Percentiles rank a stretch among this genome's conserved stretches.
phyloP scores from a whole-genome alignment of 2,329 filamentous ascomycete genomes.

The Dactylonectria estremocensis region DNA sequence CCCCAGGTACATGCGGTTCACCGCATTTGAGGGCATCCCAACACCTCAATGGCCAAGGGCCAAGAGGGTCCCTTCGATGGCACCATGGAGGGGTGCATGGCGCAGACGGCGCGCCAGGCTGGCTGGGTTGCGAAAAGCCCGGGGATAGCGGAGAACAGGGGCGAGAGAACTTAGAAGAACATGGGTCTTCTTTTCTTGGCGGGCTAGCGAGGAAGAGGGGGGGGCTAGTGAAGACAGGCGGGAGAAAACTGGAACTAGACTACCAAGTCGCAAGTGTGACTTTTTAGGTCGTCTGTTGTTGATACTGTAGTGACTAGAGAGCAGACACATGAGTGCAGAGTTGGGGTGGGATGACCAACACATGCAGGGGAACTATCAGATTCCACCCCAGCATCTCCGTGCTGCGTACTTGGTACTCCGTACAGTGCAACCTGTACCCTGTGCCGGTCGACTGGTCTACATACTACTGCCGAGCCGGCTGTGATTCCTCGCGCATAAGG shows the following conservation, averaged over 20 bases:
- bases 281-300: no score
- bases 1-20: background rate
- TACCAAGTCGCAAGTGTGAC: background rate
- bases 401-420: background rate
- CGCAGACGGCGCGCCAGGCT: slow-evolving; percentile 13
- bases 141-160: slow-evolving; percentile 3
- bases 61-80: background rate
- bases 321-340: no score
- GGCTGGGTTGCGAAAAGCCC: background rate
- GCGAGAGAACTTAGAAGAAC: background rate
- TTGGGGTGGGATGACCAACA: background rate
- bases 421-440: background rate
- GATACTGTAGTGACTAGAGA: background rate
- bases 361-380: background rate
- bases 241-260: background rate
- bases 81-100: slow-evolving; percentile 1
- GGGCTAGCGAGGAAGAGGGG: background rate
- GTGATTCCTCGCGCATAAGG: no score
- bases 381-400: background rate
- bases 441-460: no score
- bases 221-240: background rate
- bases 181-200: slow-evolving; percentile 5
- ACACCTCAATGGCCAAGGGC: slow-evolving; percentile 8
- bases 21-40: slow-evolving; percentile 17
- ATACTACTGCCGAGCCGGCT: no score